A percentile compares a stretch with the other conserved stretches of the same genome.
Conservation (phyloP, 2,329 filamentous ascomycete genomes). For the Sodiomyces alkalinus region DNA sequence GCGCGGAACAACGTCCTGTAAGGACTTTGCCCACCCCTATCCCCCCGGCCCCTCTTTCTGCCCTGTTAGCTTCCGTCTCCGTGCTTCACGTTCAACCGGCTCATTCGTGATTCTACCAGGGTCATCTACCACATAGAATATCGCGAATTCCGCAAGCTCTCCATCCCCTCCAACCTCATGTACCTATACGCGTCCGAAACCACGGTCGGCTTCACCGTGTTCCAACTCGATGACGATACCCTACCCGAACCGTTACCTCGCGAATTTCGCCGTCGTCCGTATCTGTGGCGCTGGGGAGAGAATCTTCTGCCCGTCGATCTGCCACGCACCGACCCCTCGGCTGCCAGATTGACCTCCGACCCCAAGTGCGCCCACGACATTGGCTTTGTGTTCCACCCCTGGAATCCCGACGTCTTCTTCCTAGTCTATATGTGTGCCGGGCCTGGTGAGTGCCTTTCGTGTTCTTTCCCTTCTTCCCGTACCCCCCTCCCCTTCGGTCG, state of each 20-base stretch:
- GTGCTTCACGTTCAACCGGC: not conserved
- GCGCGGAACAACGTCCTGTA: not conserved
- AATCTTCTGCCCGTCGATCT: not conserved
- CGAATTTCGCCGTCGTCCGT: no score
- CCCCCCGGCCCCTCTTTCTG: no score
- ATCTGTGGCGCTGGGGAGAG: not conserved
- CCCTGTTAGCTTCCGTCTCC: slow-evolving; percentile 14
- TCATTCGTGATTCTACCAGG: not conserved
- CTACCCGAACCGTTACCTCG: no score
- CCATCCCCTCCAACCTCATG: not conserved
- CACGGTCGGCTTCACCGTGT: not conserved
- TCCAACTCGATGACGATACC: no score
- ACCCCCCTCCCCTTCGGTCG: no score
- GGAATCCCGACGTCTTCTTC: not conserved
- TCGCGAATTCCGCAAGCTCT: not conserved
- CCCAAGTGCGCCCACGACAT: no score
- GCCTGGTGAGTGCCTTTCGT: no score
- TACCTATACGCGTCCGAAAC: not conserved
- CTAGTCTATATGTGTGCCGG: no score
- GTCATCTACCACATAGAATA: not conserved
- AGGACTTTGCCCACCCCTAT: no score
- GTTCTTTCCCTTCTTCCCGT: no score
- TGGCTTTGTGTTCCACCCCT: not conserved
- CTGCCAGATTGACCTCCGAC: no score
- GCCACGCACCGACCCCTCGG: not conserved